Base-by-base conservation (phyloP, 2,329 filamentous ascomycete genomes). In the Colletotrichum orchidophilum region DNA sequence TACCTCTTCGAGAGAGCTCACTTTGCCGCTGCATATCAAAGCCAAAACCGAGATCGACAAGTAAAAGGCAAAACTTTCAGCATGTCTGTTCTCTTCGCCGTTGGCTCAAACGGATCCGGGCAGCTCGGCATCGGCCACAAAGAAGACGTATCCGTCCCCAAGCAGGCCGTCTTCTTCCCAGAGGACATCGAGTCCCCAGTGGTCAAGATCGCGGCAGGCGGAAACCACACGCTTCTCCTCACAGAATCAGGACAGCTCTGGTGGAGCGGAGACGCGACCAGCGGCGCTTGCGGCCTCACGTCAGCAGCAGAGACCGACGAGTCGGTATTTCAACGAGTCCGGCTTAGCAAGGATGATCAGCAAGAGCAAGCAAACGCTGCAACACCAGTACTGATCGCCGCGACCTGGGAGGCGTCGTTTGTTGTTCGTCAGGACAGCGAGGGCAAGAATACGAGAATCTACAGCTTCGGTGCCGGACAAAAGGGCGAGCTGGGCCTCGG, bases 171-270 rank as follows among this genome's bases (percentile, higher is more conserved):
- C n/a, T 92, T 94, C 79, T 78, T 83, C 6, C 80, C 83, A 2
- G 78, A 80, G 15, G 76, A 78, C 60, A 78, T 81, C 42, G 75
- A 77, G 31, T 78, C 82, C 15, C 76, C 79, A 29, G 73, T 79
- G 18, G 78, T 86, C 66, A 80, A 79, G 52, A 79, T 87, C 11
- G 83, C 83, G 24, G 85, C 94, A 8, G 96, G 96, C 4, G 95
- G 95, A 1, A 98, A 98, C 77, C 96, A 98, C 80, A 97, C 94
- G 0, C 82, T 98, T 4, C 79, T 97, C 11, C 83, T 95, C 12
- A 89, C 87, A n/a, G 77, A 83, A 4, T 78, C 84, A 29, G 91
- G 92, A 0, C 75, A 82, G 1, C 83, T 95, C 0, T 93, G 89
- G 76, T 91, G 88, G 76, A 87, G 90, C 55, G 95, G 95, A 1